Evolutionary conservation across 257 asterid species (phyloP).

Genomic region (Agastache rugosa): DNA sequence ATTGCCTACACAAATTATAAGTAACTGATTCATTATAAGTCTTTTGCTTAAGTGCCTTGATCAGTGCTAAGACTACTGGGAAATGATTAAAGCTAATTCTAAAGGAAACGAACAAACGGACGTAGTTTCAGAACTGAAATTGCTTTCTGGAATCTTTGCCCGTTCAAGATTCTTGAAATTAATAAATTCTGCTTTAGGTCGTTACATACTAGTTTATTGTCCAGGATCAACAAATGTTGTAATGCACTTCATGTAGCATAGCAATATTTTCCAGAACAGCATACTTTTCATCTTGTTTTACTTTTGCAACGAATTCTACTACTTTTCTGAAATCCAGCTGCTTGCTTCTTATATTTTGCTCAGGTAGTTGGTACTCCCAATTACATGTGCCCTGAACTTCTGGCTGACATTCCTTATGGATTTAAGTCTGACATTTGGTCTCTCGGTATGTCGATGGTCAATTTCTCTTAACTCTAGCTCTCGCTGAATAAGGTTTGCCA

Average conservation of each 20-base stretch:
- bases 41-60: neutral
- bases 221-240: slow-evolving; percentile 8
- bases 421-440: slow-evolving; percentile 99
- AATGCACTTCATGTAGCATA: slow-evolving; percentile 20
- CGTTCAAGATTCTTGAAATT: neutral
- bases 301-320: slow-evolving; percentile 21
- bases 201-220: neutral
- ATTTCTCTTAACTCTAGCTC: neutral
- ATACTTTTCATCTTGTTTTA: slow-evolving; percentile 7
- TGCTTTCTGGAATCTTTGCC: slow-evolving; percentile 21
- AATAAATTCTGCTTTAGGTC: neutral
- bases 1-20: slow-evolving; percentile 11
- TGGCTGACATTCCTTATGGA: slow-evolving; percentile 97
- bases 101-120: neutral
- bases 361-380: slow-evolving; percentile 99
- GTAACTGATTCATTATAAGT: neutral
- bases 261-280: neutral
- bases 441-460: slow-evolving; percentile 65
- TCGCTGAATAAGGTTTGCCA: slow-evolving; percentile 20
- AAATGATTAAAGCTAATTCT: neutral
- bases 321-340: slow-evolving; percentile 30
- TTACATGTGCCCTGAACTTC: slow-evolving; percentile 99
- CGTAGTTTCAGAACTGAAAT: neutral
- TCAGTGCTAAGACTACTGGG: slow-evolving; percentile 19
- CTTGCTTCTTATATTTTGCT: slow-evolving; percentile 18